These are phyloP conservation scores for Ampelomyces quisqualis DNA, from an alignment of 2,329 filamentous ascomycete species.

Conservation along the genomic window DNA sequence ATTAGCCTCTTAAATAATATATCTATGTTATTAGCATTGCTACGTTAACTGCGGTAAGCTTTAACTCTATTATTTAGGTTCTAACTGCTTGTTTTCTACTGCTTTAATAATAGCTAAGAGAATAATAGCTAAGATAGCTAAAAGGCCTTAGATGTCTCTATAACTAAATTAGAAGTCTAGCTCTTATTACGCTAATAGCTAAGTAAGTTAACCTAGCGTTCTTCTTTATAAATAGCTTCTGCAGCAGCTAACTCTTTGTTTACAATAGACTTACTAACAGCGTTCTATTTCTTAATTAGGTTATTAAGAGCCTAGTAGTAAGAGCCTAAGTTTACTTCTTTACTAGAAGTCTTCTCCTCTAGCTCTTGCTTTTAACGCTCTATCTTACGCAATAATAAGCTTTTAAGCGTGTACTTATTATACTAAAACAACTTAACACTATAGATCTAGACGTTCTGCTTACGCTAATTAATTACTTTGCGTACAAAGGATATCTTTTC, in stretches of 20 bases:
- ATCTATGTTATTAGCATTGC: no score
- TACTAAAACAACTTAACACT: neutral
- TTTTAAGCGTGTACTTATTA: neutral
- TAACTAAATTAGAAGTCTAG: no score
- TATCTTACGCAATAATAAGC: neutral
- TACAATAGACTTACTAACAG: neutral
- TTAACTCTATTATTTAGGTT: no score
- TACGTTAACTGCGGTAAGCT: neutral
- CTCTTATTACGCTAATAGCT: no score
- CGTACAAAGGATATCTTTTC: neutral
- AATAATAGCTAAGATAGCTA: neutral
- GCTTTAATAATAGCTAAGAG: neutral
- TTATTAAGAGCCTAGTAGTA: no score
- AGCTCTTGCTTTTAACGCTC: neutral
- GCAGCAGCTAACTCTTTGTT: neutral
- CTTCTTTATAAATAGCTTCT: neutral
- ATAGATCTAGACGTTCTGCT: neutral
- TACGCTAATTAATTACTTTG: neutral
- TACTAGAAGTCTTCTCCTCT: no score
- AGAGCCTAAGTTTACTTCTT: no score
- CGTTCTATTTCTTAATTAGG: no score
- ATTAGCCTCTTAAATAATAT: neutral
- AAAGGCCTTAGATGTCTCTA: no score
- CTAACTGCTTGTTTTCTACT: neutral
- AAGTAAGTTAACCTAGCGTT: neutral